Percentiles rank a stretch among this genome's conserved stretches.
phyloP scores from a whole-genome alignment of 306 rosid genomes.

The Cucurbita ficifolia region DNA sequence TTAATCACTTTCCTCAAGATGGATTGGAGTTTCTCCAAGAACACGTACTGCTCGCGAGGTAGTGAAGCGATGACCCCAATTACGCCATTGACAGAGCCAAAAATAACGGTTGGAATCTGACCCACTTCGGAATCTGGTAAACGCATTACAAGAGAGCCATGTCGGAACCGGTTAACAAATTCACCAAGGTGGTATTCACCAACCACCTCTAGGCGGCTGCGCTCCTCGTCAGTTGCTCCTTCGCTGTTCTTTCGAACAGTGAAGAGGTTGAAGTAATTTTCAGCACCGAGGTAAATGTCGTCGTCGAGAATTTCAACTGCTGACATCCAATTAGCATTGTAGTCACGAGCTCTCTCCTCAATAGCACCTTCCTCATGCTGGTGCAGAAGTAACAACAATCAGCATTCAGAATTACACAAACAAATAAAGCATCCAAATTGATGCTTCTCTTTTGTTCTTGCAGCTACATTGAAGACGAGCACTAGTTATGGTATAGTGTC shows the following conservation, averaged over 20 bases:
- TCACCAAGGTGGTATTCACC: conserved; percentile 95
- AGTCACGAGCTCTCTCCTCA: conserved; percentile 97
- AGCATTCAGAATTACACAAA: not conserved
- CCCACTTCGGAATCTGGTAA: conserved; percentile 90
- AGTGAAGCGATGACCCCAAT: conserved; percentile 96
- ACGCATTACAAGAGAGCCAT: conserved; percentile 89
- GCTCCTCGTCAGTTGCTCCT: conserved; percentile 88
- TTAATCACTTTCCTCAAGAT: conserved; percentile 80
- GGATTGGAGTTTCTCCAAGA: conserved; percentile 86
- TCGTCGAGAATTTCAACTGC: conserved; percentile 97
- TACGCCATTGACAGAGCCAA: conserved; percentile 89
- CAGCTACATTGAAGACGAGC: not conserved
- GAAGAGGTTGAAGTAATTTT: conserved; percentile 48
- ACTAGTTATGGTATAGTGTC: not conserved
- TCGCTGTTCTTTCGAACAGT: conserved; percentile 59
- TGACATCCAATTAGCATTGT: conserved; percentile 90
- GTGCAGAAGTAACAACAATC: not conserved
- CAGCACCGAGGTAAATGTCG: conserved; percentile 82
- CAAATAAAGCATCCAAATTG: not conserved
- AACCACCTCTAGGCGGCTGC: conserved; percentile 80
- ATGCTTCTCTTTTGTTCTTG: not conserved
- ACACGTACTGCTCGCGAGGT: conserved; percentile 70
- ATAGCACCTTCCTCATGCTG: conserved; percentile 99
- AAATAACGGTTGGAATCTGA: conserved; percentile 85
- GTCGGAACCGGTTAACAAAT: conserved; percentile 66